Percentiles rank a stretch among this genome's conserved stretches.
Evolutionary conservation across 2,329 filamentous ascomycete species (phyloP).

Genomic region (Fusarium pilosicola): DNA sequence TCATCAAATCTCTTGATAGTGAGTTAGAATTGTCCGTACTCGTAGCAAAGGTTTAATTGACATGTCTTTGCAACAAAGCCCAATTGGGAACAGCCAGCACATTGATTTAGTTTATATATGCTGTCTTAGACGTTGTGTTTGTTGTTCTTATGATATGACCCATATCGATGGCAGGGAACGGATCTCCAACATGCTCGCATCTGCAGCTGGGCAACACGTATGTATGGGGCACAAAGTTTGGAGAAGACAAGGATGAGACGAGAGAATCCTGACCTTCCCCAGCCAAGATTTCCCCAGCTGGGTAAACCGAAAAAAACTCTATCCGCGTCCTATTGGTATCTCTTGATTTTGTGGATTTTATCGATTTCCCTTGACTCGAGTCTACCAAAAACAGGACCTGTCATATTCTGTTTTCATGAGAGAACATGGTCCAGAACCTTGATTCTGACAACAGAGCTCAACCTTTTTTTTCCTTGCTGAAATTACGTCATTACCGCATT

Average conservation of each 20-base stretch:
- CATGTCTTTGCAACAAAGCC: neutral
- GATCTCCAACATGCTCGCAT: slow-evolving; percentile 7
- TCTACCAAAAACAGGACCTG: slow-evolving; percentile 11
- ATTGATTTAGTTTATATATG: neutral
- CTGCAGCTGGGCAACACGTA: neutral
- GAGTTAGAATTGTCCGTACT: neutral
- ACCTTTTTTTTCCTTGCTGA: neutral
- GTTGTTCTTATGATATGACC: neutral
- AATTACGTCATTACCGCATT: slow-evolving; percentile 39
- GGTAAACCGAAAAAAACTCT: slow-evolving; percentile 8
- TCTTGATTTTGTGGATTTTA: neutral
- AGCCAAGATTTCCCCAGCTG: slow-evolving; percentile 7
- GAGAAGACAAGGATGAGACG: slow-evolving; percentile 20
- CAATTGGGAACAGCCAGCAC: too few species aligned
- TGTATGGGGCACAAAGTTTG: slow-evolving; percentile 12
- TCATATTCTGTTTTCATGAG: slow-evolving; percentile 3
- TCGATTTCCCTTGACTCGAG: neutral
- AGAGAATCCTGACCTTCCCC: slow-evolving; percentile 15
- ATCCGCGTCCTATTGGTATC: neutral
- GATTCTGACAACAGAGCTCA: slow-evolving; percentile 11
- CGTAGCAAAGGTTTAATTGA: neutral
- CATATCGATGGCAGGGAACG: neutral
- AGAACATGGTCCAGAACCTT: slow-evolving; percentile 29
- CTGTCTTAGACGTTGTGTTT: neutral
- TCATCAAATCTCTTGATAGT: neutral